Base-by-base conservation (phyloP, 768 basidiomycete species). In the Mycena pura region DNA sequence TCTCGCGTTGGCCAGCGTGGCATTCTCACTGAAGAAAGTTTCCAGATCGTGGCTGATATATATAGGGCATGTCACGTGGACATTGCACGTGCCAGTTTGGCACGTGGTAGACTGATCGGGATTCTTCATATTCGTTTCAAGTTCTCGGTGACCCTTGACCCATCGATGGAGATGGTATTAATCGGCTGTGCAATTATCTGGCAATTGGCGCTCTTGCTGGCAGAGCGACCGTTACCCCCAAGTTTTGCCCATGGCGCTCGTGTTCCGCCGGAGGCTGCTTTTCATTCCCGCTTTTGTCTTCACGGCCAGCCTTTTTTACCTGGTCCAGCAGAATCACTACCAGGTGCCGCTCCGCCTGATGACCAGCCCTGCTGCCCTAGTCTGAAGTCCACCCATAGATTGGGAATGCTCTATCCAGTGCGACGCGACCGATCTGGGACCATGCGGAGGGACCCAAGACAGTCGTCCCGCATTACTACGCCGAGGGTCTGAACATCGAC, bases 391-490 rank as follows among this genome's bases (percentile, higher is more conserved):
- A n/a, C 24, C 32, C 34, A 14, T 49, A 62, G 67, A 77, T 85
- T 62, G 77, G 73, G 63, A 85, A 86, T 67, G 69, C 77, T 10
- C 65, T 86, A 10, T 85, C 85, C 3, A 85, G 85, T 67, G 82
- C 84, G 6, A 85, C 85, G 3, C 75, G 85, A 21, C 85, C 85
- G 10, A 71, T 87, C 28, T 89, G 87, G 87, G 87, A 88, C 67
- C 70, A 68, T 7, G 79, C 78, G 25, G 76, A 79, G 22, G 85
- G 81, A 0, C 86, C 86, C 0, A 75, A 66, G 14, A 66, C 78
- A 11, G 60, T 83, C n/a, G 72, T 86, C 17, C 71, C 81, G 4
- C 86, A 89, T 67, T 87, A 82, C 73, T 80, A 85, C 67, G 80
- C 84, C 3, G 84, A 86, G 48, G 84, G 84, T 14, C 68, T 85